phyloP scores from a whole-genome alignment of 2,329 filamentous ascomycete genomes.

The Fusarium burgessii region DNA sequence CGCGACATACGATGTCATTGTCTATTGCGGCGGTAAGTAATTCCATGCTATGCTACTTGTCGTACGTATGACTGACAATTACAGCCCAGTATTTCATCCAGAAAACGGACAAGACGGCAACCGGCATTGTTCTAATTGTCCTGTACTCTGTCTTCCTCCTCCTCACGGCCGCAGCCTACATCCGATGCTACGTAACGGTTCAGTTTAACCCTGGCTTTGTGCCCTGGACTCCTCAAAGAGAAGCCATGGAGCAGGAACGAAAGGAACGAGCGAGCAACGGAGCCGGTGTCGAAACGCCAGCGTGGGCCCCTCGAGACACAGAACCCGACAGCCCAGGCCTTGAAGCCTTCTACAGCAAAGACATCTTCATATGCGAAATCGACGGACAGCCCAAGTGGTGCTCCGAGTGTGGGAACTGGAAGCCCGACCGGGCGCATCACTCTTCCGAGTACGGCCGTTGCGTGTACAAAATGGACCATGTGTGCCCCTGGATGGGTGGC shows the following conservation, averaged over 20 bases:
- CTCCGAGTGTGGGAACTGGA: conserved; percentile 85
- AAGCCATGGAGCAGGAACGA: conserved; percentile 48
- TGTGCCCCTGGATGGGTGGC: conserved; percentile 96
- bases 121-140: conserved; percentile 76
- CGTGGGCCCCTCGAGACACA: conserved; percentile 56
- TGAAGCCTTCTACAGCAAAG: conserved; percentile 82
- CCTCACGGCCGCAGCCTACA: conserved; percentile 74
- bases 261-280: conserved; percentile 39
- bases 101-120: conserved; percentile 59
- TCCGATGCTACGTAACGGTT: conserved; percentile 74
- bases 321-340: conserved; percentile 74
- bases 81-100: conserved; percentile 76
- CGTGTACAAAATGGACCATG: conserved; percentile 92
- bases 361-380: conserved; percentile 84
- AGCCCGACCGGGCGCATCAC: conserved; percentile 88
- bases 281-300: conserved; percentile 46
- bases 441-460: conserved; percentile 85
- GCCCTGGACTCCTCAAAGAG: conserved; percentile 63
- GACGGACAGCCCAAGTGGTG: conserved; percentile 92
- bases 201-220: conserved; percentile 79
- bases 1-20: conserved; percentile 77
- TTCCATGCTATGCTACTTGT: not conserved
- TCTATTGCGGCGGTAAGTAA: conserved; percentile 73
- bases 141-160: conserved; percentile 80
- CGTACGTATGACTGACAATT: conserved; percentile 3